Evolutionary conservation across 2,329 filamentous ascomycete genomes (phyloP), one percentile per base, ranked within the genome.

Genomic region (Xylariaceae sp.): DNA sequence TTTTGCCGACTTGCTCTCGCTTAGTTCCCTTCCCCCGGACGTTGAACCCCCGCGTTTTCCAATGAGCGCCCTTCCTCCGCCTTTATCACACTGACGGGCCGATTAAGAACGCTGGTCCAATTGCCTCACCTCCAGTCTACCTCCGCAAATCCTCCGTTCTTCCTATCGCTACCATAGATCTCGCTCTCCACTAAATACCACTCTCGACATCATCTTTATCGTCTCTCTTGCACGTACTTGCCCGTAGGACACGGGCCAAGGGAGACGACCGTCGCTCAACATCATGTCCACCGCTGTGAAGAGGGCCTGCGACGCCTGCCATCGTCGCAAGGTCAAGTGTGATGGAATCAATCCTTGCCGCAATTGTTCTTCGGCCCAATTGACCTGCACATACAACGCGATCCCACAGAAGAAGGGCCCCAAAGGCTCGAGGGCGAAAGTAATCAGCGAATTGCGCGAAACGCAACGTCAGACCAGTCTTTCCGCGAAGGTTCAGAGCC

Each of bases 331-430:
- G 64, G 83, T 87, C 60, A 86, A 85, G 62, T 87, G 83, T 59
- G 81, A 86, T 57, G 81, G 82, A 43, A 69, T 79, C 58, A 81
- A 81, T 54, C 83, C 84, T 16, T 89, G 84, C 63, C 75, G 78
- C 45, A 86, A 87, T 64, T 88, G 84, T 64, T 72, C 73, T 11
- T 77, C 81, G 7, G 80, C 83, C 6, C 74, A 80, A 55, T 70
- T 87, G 15, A 71, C 74, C 11, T 88, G 84, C 69, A 87, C 83
- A 22, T 88, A 87, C 72, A 82, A 85, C 66, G 80, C 82, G 26
- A 79, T 87, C 28, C 83, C 83, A 2, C 83, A 85, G 65, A 87
- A 87, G 67, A 87, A 87, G 62, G 84, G 84, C 1, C 84, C 83
- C 33, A 87, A 87, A 64, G 83, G 84, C 50, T 85, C 81, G 24